phyloP scores from a whole-genome alignment of 192 early-diverging fungal species.

The Coemansia sp. region DNA sequence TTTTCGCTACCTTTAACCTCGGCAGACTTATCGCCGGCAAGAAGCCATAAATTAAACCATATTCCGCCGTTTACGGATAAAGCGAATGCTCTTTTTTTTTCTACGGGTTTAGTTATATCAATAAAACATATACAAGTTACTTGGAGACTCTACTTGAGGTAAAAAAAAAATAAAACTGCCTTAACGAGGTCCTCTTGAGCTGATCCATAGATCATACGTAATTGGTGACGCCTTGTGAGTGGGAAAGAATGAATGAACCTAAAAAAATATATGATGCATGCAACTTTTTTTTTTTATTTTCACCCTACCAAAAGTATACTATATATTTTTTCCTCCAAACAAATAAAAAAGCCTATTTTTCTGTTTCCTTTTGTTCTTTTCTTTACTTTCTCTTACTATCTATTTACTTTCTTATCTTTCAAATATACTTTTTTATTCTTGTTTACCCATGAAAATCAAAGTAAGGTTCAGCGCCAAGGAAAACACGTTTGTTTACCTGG shows the following conservation, averaged over 20 bases:
- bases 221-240: not conserved
- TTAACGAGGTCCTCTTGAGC: no score
- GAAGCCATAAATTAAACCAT: slow-evolving; percentile 8
- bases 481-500: slow-evolving; percentile 7
- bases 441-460: slow-evolving; percentile 19
- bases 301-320: not conserved
- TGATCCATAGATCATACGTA: slow-evolving; percentile 5
- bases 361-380: not conserved
- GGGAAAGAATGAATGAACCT: no score
- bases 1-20: slow-evolving; percentile 23
- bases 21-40: slow-evolving; percentile 38
- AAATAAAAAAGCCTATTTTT: not conserved
- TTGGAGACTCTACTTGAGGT: no score
- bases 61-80: not conserved
- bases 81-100: no score
- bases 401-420: not conserved
- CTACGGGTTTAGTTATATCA: no score
- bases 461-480: slow-evolving; percentile 16
- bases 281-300: not conserved
- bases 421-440: not conserved
- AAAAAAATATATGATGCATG: not conserved
- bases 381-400: slow-evolving; percentile 4
- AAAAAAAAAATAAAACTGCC: no score
- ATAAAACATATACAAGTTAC: no score
- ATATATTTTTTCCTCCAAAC: not conserved